These are phyloP conservation scores for Crinitomyces ghanaensis DNA, from an alignment of 805 yeast genomes.

Conservation along the genomic window DNA sequence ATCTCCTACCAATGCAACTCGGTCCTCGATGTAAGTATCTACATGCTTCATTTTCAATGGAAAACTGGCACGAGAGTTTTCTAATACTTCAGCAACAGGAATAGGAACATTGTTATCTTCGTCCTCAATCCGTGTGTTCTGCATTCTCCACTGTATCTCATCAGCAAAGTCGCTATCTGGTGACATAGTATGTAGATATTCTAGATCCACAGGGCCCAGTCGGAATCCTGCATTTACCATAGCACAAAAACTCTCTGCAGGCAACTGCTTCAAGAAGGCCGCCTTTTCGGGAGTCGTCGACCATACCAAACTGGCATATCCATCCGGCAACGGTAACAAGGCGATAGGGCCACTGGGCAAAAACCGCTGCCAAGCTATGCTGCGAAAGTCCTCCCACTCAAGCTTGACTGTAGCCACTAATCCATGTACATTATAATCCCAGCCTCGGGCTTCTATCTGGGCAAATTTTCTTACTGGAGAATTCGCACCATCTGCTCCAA, in stretches of 20 bases:
- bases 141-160: slow-evolving; percentile 65
- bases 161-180: slow-evolving; percentile 39
- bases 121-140: slow-evolving; percentile 31
- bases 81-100: slow-evolving; percentile 45
- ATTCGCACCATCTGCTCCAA: slow-evolving; percentile 94
- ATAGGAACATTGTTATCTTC: slow-evolving; percentile 57
- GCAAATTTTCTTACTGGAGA: slow-evolving; percentile 84
- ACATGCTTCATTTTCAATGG: slow-evolving; percentile 86
- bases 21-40: slow-evolving; percentile 70
- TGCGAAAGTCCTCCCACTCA: slow-evolving; percentile 57
- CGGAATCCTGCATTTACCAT: slow-evolving; percentile 80
- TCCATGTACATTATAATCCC: slow-evolving; percentile 83
- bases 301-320: slow-evolving; percentile 91
- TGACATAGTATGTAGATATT: slow-evolving; percentile 45
- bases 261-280: slow-evolving; percentile 43
- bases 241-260: slow-evolving; percentile 51
- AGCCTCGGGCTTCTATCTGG: slow-evolving; percentile 76
- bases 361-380: slow-evolving; percentile 89
- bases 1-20: slow-evolving; percentile 92
- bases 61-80: slow-evolving; percentile 68
- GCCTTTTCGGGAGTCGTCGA: slow-evolving; percentile 71
- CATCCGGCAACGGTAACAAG: slow-evolving; percentile 74
- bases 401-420: slow-evolving; percentile 82
- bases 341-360: slow-evolving; percentile 90
- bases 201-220: slow-evolving; percentile 65